Conservation (phyloP, 176 grass and related monocot genomes). For the Lolium multiflorum region DNA sequence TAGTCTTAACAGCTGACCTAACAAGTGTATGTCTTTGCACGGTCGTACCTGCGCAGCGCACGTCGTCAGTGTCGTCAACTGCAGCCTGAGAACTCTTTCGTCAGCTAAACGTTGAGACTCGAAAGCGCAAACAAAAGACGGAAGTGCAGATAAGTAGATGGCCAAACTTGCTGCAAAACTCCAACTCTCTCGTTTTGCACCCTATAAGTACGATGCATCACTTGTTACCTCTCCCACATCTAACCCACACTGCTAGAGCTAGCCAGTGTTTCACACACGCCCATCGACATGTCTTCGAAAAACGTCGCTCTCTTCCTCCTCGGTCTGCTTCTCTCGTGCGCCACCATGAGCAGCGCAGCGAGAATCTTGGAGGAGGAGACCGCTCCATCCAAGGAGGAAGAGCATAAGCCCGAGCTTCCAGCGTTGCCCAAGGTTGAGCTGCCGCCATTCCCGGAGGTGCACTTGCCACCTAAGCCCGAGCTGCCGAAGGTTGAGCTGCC, state of each 20-base stretch:
- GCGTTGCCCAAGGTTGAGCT: slow-evolving; percentile 40
- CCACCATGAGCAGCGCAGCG: neutral
- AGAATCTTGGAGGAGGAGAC: slow-evolving; percentile 27
- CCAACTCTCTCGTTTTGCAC: neutral
- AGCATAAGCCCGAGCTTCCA: slow-evolving; percentile 33
- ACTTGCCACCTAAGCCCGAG: slow-evolving; percentile 20
- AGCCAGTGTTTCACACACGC: neutral
- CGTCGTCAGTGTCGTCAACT: neutral
- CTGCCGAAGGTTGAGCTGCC: slow-evolving; percentile 33
- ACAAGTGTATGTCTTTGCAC: neutral
- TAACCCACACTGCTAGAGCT: neutral
- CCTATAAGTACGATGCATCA: neutral
- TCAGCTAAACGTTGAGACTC: slow-evolving; percentile 26
- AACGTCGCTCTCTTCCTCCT: neutral
- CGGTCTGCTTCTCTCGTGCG: slow-evolving; percentile 3
- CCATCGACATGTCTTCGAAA: neutral
- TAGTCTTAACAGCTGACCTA: neutral
- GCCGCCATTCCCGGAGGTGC: slow-evolving; percentile 20
- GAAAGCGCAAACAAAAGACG: neutral
- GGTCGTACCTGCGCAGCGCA: neutral
- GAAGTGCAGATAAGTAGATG: neutral
- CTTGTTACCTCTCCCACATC: neutral
- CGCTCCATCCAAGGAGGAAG: neutral
- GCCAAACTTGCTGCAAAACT: neutral
- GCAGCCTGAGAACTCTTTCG: neutral